phyloP scores from a whole-genome alignment of 768 basidiomycete genomes.

The Cubamyces lactineus region DNA sequence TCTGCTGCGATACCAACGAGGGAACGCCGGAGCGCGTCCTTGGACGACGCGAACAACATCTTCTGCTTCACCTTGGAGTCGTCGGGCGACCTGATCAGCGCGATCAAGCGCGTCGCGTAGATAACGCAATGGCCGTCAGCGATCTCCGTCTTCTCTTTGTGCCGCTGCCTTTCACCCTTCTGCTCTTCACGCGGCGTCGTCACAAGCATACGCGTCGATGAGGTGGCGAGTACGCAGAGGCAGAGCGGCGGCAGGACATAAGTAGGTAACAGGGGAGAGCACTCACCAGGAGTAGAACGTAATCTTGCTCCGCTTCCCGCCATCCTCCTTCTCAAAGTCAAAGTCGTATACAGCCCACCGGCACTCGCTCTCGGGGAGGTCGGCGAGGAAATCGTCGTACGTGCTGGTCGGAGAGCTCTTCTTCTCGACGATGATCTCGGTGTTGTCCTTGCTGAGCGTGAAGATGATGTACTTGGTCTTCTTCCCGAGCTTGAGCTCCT shows the following conservation, averaged over 20 bases:
- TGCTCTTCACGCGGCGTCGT: not conserved
- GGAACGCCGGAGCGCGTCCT: slow-evolving; percentile 71
- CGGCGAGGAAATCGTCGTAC: slow-evolving; percentile 75
- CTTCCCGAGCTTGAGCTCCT: slow-evolving; percentile 76
- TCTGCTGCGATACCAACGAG: slow-evolving; percentile 80
- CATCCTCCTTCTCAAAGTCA: slow-evolving; percentile 73
- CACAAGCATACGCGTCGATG: slow-evolving; percentile 7
- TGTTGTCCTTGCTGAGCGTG: slow-evolving; percentile 58
- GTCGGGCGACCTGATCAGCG: slow-evolving; percentile 77
- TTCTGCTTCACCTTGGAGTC: slow-evolving; percentile 83
- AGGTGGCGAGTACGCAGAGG: not conserved
- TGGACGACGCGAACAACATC: slow-evolving; percentile 93
- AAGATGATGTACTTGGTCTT: slow-evolving; percentile 86
- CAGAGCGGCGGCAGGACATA: not conserved
- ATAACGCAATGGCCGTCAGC: slow-evolving; percentile 17
- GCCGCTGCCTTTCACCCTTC: not conserved
- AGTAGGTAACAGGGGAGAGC: not conserved
- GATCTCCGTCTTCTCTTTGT: slow-evolving; percentile 2
- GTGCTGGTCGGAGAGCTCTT: slow-evolving; percentile 43
- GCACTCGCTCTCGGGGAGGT: slow-evolving; percentile 75
- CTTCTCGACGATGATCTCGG: slow-evolving; percentile 82
- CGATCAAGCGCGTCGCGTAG: slow-evolving; percentile 24
- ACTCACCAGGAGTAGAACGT: slow-evolving; percentile 85
- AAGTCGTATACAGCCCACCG: slow-evolving; percentile 95
- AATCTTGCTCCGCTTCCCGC: slow-evolving; percentile 85